Base-by-base conservation (phyloP, 768 basidiomycete species). In the Rhodocollybia butyracea region DNA sequence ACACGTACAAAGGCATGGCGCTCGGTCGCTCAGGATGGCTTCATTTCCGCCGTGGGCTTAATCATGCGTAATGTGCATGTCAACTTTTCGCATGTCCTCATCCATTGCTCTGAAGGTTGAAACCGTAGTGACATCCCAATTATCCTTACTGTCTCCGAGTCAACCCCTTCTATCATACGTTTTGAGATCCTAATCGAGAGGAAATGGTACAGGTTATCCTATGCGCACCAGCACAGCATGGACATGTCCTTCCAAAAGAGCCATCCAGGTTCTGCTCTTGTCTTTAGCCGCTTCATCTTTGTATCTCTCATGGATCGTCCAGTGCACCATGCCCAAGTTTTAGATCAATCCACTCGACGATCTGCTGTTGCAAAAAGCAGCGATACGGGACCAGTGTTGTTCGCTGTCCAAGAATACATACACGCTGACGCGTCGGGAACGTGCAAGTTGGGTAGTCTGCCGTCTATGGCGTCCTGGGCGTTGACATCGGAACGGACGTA, bases 211-310 rank as follows among this genome's bases (percentile, higher is more conserved):
- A 55, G 13, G 51, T 42, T 21, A 39, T 53, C n/a, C n/a, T 43
- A 30, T 12, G 72, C 81, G 52, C 59, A 91, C 85, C 70, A 94
- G 67, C 12, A 88, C 86, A 59, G 88, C 85, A 66, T 91, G 91
- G 5, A 94, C 81, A 43, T 79, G 73, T 32, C 85, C 84, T 67
- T 94, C 89, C 38, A 94, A 79, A 30, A 94, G 76, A 2, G 88
- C 74, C 24, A 91, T 79, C 91, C 91, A 94, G 1, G 91, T 90
- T 40, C 83, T 78, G 61, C 88, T 88, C 67, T 94, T 91, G 61
- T 89, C 84, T 46, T 78, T 75, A 22, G 86, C 74, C 19, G 71
- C 68, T 45, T 78, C 73, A 59, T 87, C 77, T 32, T 67, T 76
- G 65, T 89, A 92, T 11, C 90, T 91, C 87, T 29, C 88, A 69